Base-by-base conservation (phyloP, 2,329 filamentous ascomycete genomes). In the Hypoxylon sp. region DNA sequence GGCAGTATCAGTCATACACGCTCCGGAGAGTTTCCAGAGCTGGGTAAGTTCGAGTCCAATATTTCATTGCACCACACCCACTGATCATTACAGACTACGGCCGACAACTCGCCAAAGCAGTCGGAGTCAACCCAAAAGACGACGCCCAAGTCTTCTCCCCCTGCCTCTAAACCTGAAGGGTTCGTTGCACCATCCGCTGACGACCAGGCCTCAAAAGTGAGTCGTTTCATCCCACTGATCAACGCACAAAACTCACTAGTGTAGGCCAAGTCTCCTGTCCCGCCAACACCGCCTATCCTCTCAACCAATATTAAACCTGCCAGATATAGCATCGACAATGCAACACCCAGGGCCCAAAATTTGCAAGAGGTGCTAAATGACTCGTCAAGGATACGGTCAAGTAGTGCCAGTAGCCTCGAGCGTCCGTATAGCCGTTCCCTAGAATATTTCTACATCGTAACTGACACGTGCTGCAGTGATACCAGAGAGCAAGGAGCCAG, bases 1-100 rank as follows among this genome's bases (percentile, higher is more conserved):
- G 71, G 90, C 93, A 23, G 86, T 93, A 56, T 97, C 94, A 1
- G 94, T 97, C 58, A 97, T 97, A 71, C 94, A 97, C 82, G 93
- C 92, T 14, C 94, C 94, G 0, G 85, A 93, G 69, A 92, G 91
- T 67, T 97, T 96, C 78, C 86, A 88, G 60, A 87, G 87, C 71
- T 97, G 96, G 87, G 92, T 96, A 78, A 75, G 87, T 76, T 43
- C 47, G 39, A 47, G 27, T 37, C 21, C 21, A 16, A 56, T 25
- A 16, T 25, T 2, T 39, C 21, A n/a, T 43, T 52, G 16, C 23
- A 25, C 19, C 12, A 62, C 16, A 29, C 23, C 46, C 39, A 67
- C 76, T 78, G 61, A 76, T n/a, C 5, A 29, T 60, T 43, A 30
- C 55, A 87, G 84, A 78, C 80, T 43, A 81, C 81, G 6, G 78